Percentiles rank a stretch among this genome's conserved stretches.
These are phyloP conservation scores for Graphilbum sp. DNA, from an alignment of 2,329 filamentous ascomycete species.

Conservation along the genomic window DNA sequence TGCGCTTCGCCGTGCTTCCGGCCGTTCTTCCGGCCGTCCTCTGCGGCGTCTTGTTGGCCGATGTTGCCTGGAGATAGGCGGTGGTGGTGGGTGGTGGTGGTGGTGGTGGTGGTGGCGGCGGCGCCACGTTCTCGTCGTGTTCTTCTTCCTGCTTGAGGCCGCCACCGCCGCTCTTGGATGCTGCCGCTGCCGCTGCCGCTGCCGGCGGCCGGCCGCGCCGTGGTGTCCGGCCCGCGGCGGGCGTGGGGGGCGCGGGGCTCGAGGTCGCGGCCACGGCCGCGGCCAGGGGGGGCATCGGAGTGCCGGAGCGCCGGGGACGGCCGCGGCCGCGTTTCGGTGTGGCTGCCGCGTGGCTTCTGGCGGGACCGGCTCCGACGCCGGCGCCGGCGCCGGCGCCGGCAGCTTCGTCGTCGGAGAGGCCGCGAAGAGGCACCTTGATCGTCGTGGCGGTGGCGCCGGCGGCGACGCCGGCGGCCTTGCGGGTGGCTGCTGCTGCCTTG, in stretches of 20 bases:
- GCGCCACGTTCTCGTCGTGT: too few species aligned
- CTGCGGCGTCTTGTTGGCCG: not conserved
- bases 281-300: slow-evolving; percentile 26
- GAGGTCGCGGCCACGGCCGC: not conserved
- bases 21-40: not conserved
- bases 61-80: not conserved
- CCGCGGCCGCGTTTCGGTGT: slow-evolving; percentile 8
- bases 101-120: too few species aligned
- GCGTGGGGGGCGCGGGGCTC: not conserved
- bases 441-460: slow-evolving; percentile 18
- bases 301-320: slow-evolving; percentile 32
- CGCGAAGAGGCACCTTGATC: slow-evolving; percentile 27
- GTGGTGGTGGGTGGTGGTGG: too few species aligned
- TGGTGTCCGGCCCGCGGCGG: slow-evolving; percentile 2
- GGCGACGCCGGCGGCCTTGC: slow-evolving; percentile 7
- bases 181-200: too few species aligned
- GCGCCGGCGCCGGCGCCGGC: too few species aligned
- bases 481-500: not conserved
- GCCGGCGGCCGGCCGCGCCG: too few species aligned
- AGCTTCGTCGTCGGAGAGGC: slow-evolving; percentile 25
- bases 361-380: too few species aligned
- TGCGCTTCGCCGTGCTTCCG: not conserved
- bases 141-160: slow-evolving; percentile 17
- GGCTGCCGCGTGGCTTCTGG: slow-evolving; percentile 26
- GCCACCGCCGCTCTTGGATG: too few species aligned